These are phyloP conservation scores for Boletus speciosus DNA, from an alignment of 768 basidiomycete species.

Conservation along the genomic window DNA sequence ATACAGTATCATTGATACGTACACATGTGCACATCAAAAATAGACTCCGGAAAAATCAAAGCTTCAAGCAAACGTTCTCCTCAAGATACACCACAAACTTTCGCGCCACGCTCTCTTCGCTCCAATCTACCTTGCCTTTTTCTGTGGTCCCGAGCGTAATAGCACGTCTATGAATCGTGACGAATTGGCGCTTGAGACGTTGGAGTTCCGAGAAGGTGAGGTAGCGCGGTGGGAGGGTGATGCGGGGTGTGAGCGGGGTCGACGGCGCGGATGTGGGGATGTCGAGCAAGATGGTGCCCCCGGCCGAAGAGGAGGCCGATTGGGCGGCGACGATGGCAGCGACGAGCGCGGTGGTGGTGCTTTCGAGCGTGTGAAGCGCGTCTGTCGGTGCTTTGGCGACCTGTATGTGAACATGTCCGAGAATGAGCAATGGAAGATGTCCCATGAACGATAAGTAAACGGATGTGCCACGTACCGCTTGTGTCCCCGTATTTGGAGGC, in stretches of 20 bases:
- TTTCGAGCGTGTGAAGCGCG: conserved; percentile 82
- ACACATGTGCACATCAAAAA: background rate
- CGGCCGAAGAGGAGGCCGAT: conserved; percentile 42
- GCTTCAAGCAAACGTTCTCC: conserved; percentile 50
- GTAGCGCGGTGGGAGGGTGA: conserved; percentile 65
- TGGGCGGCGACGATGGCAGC: conserved; percentile 68
- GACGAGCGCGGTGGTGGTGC: conserved; percentile 67
- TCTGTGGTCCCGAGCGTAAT: conserved; percentile 80
- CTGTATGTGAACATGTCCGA: conserved; percentile 36
- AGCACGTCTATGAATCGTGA: conserved; percentile 84
- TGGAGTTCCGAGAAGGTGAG: conserved; percentile 87
- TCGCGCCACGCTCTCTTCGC: conserved; percentile 60
- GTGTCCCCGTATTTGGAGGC: conserved; percentile 83
- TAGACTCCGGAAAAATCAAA: conserved; percentile 22
- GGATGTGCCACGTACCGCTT: conserved; percentile 47
- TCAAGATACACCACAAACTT: conserved; percentile 74
- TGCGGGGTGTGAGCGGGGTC: conserved; percentile 35
- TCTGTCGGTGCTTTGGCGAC: conserved; percentile 80
- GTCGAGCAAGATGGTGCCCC: conserved; percentile 38
- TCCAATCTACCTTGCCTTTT: conserved; percentile 74
- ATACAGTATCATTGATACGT: background rate
- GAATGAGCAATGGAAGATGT: too few species aligned
- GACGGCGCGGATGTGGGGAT: conserved; percentile 40
- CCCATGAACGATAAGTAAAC: background rate
- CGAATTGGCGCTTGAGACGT: conserved; percentile 87